Evolutionary conservation across 192 early-diverging fungal genomes (phyloP), one percentile per base, ranked within the genome.

Genomic region (Lunasporangiospora selenospora): DNA sequence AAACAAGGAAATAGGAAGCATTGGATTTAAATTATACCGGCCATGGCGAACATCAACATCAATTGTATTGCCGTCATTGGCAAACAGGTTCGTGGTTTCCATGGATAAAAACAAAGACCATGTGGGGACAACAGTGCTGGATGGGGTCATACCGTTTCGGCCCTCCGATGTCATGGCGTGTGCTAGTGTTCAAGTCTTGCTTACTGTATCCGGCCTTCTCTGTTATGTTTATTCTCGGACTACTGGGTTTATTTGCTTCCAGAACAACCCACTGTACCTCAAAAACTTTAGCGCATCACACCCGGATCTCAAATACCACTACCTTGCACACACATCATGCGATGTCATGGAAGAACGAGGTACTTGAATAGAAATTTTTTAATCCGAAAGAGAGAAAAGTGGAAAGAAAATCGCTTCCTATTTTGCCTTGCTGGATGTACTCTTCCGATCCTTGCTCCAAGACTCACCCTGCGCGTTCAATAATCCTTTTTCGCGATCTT

Each of bases 321-420:
- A 93, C 62, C 73, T 95, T 67, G 92, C 90, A n/a, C 92, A 95
- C 59, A 95, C 94, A 2, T 90, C 94, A 1, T 88, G 87, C 66
- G 95, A 97, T 77, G 83, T 95, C 6, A 90, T 97, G 64, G 95
- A 95, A 53, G 92, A 94, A 77, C 71, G 90, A 81, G 86, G 90
- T 89, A 41, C 19, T 36, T 12, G n/a, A n/a, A n/a, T n/a, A n/a
- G n/a, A n/a, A n/a, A n/a, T n/a, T n/a, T n/a, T n/a, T n/a, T n/a
- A 70, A 33, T 19, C 29, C 16, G 13, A 26, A 26, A n/a, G 34
- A 49, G 24, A 49, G 15, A 24, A 16, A 7, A 55, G 12, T 46
- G 8, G 10, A 18, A 15, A 13, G 19, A 44, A n/a, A 16, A 2
- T 23, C 70, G 30, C n/a, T 24, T 49, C 30, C 7, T 19, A 24